Evolutionary conservation across 306 rosid species (phyloP).

Genomic region (Prunus kanzakura): DNA sequence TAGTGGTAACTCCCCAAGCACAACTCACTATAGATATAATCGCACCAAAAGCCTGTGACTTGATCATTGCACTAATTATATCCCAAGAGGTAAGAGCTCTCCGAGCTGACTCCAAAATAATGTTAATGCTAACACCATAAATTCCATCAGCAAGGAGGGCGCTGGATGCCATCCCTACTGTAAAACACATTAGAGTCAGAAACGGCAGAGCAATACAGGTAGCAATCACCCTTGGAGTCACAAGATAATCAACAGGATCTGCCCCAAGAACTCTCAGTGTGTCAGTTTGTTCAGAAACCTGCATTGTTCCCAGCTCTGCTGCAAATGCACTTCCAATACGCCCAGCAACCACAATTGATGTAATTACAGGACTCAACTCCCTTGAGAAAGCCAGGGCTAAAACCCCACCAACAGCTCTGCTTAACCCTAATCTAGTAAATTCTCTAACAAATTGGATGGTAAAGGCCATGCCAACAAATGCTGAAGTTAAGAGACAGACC

Average conservation of each 20-base stretch:
- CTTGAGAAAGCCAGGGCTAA: constrained; percentile 92
- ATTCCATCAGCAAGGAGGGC: constrained; percentile 78
- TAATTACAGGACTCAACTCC: constrained; percentile 93
- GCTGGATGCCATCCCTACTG: constrained; percentile 89
- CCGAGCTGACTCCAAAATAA: constrained; percentile 87
- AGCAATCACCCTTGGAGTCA: constrained; percentile 88
- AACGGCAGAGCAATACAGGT: constrained; percentile 75
- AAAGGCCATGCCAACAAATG: constrained; percentile 99
- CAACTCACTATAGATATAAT: constrained; percentile 92
- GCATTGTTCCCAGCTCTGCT: constrained; percentile 98
- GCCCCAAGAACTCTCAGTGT: constrained; percentile 89
- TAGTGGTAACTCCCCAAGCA: constrained; percentile 91
- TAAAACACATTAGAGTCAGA: constrained; percentile 82
- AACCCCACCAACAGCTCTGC: constrained; percentile 94
- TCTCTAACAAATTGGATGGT: constrained; percentile 92
- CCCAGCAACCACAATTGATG: constrained; percentile 90
- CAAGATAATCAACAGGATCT: constrained; percentile 88
- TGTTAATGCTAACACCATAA: constrained; percentile 86
- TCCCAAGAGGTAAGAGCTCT: constrained; percentile 85
- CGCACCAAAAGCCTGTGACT: constrained; percentile 87
- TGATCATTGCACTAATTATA: constrained; percentile 84
- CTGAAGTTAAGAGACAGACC: constrained; percentile 87
- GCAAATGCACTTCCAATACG: constrained; percentile 97
- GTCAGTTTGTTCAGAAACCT: constrained; percentile 95
- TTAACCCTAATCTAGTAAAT: constrained; percentile 84